A percentile compares a stretch with the other conserved stretches of the same genome.
Conservation (phyloP, 2,329 filamentous ascomycete species). For the Fusarium pilosicola region DNA sequence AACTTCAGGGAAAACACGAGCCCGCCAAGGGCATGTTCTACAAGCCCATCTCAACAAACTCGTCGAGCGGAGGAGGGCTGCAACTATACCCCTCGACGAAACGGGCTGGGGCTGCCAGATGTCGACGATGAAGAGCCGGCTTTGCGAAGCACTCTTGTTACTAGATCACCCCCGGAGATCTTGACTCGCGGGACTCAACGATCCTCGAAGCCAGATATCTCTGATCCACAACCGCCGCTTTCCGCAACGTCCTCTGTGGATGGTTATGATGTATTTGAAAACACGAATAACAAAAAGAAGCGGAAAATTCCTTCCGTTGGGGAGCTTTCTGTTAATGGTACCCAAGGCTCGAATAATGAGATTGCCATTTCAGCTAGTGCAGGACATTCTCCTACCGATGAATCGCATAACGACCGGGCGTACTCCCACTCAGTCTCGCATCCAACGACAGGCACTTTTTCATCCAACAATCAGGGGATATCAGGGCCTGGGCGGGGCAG, state of each 20-base stretch:
- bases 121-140: conserved; percentile 69
- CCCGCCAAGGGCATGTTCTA: conserved; percentile 29
- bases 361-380: conserved; percentile 47
- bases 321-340: conserved; percentile 64
- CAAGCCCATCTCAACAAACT: conserved; percentile 37
- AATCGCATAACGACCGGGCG: conserved; percentile 39
- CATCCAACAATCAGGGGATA: conserved; percentile 67
- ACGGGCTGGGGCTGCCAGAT: conserved; percentile 61
- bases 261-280: conserved; percentile 97
- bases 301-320: conserved; percentile 94
- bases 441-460: conserved; percentile 59
- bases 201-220: conserved; percentile 56
- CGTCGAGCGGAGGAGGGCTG: conserved; percentile 39
- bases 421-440: conserved; percentile 43
- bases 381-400: conserved; percentile 45
- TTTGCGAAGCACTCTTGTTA: conserved; percentile 52
- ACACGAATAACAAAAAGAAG: conserved; percentile 99
- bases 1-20: conserved; percentile 60
- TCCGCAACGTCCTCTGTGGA: conserved; percentile 80
- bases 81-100: conserved; percentile 43
- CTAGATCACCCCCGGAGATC: conserved; percentile 59
- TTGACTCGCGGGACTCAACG: conserved; percentile 55
- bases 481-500: conserved; percentile 87
- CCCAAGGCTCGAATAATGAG: conserved; percentile 51
- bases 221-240: conserved; percentile 65